Conservation (phyloP, 495 filamentous ascomycete genomes). For the Hypoxylon rickii region DNA sequence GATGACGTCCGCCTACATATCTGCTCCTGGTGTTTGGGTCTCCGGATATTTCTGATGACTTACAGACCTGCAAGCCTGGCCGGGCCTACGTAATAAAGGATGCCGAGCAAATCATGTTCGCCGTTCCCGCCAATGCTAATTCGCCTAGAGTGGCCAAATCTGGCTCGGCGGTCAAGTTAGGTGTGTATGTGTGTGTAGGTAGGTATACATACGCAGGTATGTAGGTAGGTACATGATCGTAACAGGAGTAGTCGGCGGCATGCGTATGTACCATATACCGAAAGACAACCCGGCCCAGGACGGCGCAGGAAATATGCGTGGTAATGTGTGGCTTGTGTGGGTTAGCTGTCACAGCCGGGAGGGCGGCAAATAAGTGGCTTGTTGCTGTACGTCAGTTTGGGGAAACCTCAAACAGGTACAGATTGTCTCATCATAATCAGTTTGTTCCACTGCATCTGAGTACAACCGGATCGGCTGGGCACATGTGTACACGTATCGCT, state of each 20-base stretch:
- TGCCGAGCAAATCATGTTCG: background rate
- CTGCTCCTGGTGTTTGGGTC: background rate
- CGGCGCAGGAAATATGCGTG: too few species aligned
- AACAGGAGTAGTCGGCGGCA: too few species aligned
- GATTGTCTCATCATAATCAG: constrained; percentile 37
- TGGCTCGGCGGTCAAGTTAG: background rate
- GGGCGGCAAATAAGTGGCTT: constrained; percentile 15
- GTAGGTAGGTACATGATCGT: too few species aligned
- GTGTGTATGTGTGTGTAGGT: constrained; percentile 5
- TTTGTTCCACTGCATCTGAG: constrained; percentile 35
- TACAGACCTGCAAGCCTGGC: background rate
- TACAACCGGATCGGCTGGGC: constrained; percentile 37
- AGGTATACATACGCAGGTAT: too few species aligned
- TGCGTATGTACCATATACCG: too few species aligned
- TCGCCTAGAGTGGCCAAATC: background rate
- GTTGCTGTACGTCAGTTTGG: constrained; percentile 27
- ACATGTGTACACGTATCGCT: constrained; percentile 39
- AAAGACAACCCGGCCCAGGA: too few species aligned
- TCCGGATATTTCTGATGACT: background rate
- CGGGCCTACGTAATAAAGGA: background rate
- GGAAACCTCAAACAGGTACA: constrained; percentile 34
- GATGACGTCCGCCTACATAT: background rate
- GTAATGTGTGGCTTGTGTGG: constrained; percentile 8
- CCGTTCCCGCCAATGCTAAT: background rate
- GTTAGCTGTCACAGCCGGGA: constrained; percentile 1